Conservation (phyloP, 23 red algal species). For the Gracilaria caudata region DNA sequence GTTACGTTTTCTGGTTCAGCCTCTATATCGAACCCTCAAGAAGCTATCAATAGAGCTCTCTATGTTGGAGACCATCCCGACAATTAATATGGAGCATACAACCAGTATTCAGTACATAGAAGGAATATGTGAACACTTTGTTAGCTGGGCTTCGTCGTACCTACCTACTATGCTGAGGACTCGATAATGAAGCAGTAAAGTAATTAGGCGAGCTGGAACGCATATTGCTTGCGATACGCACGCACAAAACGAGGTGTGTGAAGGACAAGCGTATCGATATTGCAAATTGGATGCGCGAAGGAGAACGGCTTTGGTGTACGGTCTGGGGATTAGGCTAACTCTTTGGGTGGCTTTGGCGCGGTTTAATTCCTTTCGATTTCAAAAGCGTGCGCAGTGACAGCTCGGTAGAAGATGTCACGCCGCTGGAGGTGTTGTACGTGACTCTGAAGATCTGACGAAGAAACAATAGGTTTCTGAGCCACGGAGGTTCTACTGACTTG, state of each 20-base stretch:
- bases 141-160: not conserved
- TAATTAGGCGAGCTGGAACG: too few relatives aligned
- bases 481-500: not conserved
- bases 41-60: not conserved
- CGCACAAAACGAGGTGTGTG: too few relatives aligned
- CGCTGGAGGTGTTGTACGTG: too few relatives aligned
- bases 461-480: not conserved
- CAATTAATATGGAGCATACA: not conserved
- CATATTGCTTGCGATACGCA: too few relatives aligned
- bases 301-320: too few relatives aligned
- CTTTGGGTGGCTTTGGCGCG: not conserved
- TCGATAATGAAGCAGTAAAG: too few relatives aligned
- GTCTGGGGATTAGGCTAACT: not conserved
- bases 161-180: not conserved
- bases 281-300: too few relatives aligned
- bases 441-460: not conserved
- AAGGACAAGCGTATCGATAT: too few relatives aligned
- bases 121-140: not conserved
- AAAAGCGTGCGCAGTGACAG: not conserved
- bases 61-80: not conserved
- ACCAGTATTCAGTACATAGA: not conserved
- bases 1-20: too few relatives aligned
- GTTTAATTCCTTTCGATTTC: not conserved
- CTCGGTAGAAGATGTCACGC: not conserved
- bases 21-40: not conserved